Base-by-base conservation (phyloP, 1,139 yeast species). In the Arxiozyma telluris region DNA sequence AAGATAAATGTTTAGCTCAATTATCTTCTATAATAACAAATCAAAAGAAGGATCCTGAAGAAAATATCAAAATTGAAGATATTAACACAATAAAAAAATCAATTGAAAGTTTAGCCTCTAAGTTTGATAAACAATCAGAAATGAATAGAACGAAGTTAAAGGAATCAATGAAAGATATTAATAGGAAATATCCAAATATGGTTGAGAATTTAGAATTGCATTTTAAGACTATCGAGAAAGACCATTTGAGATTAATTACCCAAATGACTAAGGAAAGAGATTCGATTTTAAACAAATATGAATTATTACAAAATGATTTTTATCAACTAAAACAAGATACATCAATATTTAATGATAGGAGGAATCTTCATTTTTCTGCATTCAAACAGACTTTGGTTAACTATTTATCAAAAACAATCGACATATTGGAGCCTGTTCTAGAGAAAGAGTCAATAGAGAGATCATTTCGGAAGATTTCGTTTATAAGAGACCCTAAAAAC, bases 371-470 rank as follows among this genome's bases (percentile, higher is more conserved):
- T 2, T 45, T 45, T 30, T n/a, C 38, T 25, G 21, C 11, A 30
- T 59, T 64, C 42, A 61, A 63, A 50, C 59, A 62, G 41, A 62
- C 58, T 43, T 50, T 66, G 63, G 71, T 55, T 56, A 66, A 55
- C 66, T 78, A 64, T 75, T 75, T 66, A 70, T 75, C 57, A 71
- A 75, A 65, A 61, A 76, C 58, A 61, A 60, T 82, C 50, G 70
- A 72, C 41, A 74, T 80, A 1, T 76, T 83, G 56, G 76, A 78
- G 49, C 77, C 78, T 58, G 75, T 83, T 9, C 76, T 85, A 3
- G 88, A 84, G 57, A 81, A 79, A 56, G 64, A 73, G 3, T 83
- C 88, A 0, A 74, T 83, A 42, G 71, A 71, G 25, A 86, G 81
- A 56, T 85, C 87, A 1, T 74, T 74, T 18, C 72, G 71, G 39